phyloP scores from a whole-genome alignment of 768 basidiomycete species.

The Fibroporia radiculosa region DNA sequence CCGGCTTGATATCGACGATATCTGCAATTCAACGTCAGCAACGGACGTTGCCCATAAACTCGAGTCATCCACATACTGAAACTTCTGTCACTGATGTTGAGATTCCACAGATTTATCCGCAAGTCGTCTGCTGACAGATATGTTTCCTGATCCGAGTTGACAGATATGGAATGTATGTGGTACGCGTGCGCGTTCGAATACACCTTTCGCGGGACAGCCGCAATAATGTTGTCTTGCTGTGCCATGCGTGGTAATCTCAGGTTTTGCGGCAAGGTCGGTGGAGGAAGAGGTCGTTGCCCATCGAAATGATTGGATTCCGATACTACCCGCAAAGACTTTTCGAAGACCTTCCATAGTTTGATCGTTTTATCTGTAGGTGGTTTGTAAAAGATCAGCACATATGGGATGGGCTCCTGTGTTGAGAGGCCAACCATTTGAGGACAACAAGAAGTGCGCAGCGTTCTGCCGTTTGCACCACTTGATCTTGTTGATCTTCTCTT shows the following conservation, averaged over 20 bases:
- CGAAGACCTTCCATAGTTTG: conserved; percentile 99
- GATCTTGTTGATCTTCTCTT: conserved; percentile 99
- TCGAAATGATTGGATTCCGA: conserved; percentile 93
- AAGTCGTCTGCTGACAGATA: conserved; percentile 99
- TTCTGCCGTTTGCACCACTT: conserved; percentile 99
- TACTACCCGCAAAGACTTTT: conserved; percentile 92
- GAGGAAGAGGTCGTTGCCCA: conserved; percentile 62
- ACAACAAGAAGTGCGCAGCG: conserved; percentile 91
- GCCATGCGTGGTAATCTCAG: conserved; percentile 87
- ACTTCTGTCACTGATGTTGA: conserved; percentile 97
- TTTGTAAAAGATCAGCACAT: background rate
- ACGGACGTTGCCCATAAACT: background rate
- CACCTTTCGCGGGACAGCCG: conserved; percentile 96
- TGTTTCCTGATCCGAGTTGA: conserved; percentile 99
- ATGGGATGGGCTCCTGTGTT: conserved; percentile 9
- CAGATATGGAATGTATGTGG: conserved; percentile 99
- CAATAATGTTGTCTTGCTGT: conserved; percentile 95
- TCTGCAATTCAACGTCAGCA: conserved; percentile 41
- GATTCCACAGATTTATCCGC: conserved; percentile 95
- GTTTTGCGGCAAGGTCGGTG: conserved; percentile 48
- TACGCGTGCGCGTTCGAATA: conserved; percentile 99
- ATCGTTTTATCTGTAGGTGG: conserved; percentile 86
- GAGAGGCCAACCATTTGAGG: conserved; percentile 76
- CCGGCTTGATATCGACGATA: conserved; percentile 99
- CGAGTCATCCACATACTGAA: conserved; percentile 66